Conservation (phyloP, 1,284 basidiomycete genomes). For the Fomitopsis palustris region DNA sequence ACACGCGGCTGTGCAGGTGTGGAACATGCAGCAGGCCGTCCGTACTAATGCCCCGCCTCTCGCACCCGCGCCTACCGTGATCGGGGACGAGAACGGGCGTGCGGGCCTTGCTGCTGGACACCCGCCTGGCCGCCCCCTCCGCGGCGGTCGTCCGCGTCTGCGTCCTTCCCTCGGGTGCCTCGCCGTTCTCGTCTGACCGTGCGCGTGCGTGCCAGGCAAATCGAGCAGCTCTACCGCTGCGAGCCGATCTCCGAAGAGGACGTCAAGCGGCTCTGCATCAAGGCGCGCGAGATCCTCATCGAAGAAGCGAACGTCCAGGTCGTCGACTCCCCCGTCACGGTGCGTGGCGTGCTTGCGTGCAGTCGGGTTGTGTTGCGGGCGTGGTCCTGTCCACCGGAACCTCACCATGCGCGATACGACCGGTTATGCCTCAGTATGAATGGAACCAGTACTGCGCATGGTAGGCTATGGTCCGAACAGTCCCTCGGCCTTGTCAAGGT, state of each 20-base stretch:
- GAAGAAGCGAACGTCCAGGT: slow-evolving; percentile 98
- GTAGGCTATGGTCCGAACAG: background rate
- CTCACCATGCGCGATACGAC: background rate
- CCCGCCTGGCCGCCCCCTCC: background rate
- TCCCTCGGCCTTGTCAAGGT: background rate
- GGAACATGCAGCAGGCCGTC: background rate
- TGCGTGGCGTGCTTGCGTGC: slow-evolving; percentile 43
- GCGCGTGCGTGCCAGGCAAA: slow-evolving; percentile 53
- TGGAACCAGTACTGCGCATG: background rate
- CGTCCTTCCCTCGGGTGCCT: background rate
- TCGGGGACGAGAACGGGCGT: background rate
- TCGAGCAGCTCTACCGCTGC: slow-evolving; percentile 86
- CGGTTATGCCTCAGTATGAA: slow-evolving; percentile 2
- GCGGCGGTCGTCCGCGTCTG: background rate
- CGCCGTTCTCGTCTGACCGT: background rate
- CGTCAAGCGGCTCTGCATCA: slow-evolving; percentile 90
- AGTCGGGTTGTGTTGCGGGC: too few relatives aligned
- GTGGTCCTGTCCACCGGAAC: background rate
- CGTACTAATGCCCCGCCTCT: background rate
- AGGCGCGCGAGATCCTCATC: slow-evolving; percentile 93
- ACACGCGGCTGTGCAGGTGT: background rate
- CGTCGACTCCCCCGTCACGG: slow-evolving; percentile 95
- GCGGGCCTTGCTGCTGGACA: background rate
- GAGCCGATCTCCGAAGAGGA: slow-evolving; percentile 92
- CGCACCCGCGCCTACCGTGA: background rate